A percentile compares a stretch with the other conserved stretches of the same genome.
These are phyloP conservation scores for Triangularia verruculosa DNA, from an alignment of 2,329 filamentous ascomycete genomes.

Conservation along the genomic window DNA sequence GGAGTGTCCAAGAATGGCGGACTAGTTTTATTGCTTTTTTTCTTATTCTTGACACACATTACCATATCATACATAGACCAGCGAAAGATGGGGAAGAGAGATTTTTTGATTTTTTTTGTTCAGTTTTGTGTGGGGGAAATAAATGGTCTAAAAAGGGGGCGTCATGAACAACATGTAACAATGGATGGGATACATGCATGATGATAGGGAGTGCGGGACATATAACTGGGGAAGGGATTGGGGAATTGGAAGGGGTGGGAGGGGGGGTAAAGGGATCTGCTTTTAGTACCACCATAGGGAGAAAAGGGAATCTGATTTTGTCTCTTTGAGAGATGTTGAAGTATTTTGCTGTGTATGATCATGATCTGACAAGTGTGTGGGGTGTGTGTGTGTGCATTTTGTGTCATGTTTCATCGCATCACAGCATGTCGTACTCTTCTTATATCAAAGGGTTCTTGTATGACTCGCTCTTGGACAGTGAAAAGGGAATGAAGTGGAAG, in stretches of 20 bases:
- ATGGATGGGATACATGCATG: background rate
- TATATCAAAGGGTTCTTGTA: too few relatives aligned
- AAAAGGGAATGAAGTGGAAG: too few relatives aligned
- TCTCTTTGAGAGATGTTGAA: too few relatives aligned
- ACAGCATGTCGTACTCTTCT: too few relatives aligned
- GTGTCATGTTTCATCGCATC: too few relatives aligned
- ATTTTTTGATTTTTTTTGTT: background rate
- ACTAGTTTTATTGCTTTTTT: background rate
- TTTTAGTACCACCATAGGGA: background rate
- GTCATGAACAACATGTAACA: slow-evolving; percentile 2
- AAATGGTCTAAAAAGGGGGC: background rate
- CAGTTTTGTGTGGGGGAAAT: background rate
- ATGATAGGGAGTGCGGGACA: background rate
- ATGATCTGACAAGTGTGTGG: too few relatives aligned
- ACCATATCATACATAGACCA: background rate
- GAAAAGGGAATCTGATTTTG: background rate
- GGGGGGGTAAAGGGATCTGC: background rate
- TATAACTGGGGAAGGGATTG: background rate
- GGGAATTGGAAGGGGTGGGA: background rate
- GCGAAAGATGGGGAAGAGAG: background rate
- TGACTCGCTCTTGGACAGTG: too few relatives aligned
- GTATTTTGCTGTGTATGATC: too few relatives aligned
- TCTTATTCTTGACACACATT: background rate
- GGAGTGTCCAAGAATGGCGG: background rate
- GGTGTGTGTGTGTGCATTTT: too few relatives aligned